Evolutionary conservation across 2,329 filamentous ascomycete species (phyloP), one percentile per base, ranked within the genome.

Genomic region (Dendryphion nanum): DNA sequence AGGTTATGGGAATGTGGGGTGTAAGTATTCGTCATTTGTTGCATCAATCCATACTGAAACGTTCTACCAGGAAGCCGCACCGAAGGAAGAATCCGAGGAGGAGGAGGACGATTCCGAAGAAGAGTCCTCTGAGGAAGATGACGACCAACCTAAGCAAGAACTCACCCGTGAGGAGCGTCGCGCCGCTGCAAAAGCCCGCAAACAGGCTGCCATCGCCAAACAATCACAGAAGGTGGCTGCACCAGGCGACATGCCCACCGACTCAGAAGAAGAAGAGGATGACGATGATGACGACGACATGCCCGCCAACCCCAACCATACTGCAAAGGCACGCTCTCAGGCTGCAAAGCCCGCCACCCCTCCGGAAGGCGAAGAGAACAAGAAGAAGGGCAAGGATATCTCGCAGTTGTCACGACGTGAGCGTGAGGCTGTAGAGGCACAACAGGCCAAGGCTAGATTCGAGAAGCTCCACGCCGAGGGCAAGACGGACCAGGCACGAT

Each of bases 401-500:
- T 64, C 64, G 18, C 79, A 85, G 61, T 68, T 87, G 32, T 82
- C 78, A 24, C 75, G 84, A 34, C 76, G 81, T 19, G 84, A 87
- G 71, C 72, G 82, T 15, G 84, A 97, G 72, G 86, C 90, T 2
- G 60, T 93, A 21, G 86, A 95, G 70, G 90, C 90, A 2, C 83
- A 85, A 47, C 86, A 91, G 63, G 89, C 88, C 19, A 90, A 89
- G 66, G 90, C 95, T 74, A 79, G 83, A 51, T 96, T 95, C 62
- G 80, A 89, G 74, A 95, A 94, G 71, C 68, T 96, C 55, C 91
- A 96, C 59, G 87, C 89, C 40, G 86, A 89, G 61, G 91, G 91
- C 58, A 97, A 97, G 81, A 97, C 93, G 30, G 93, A 98, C 44
- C 87, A 96, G 75, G 90, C 91, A 33, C 85, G 88, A 64, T 84